Base-by-base conservation (phyloP, 1,284 basidiomycete species). In the Neotropicomus parvogracilis region DNA sequence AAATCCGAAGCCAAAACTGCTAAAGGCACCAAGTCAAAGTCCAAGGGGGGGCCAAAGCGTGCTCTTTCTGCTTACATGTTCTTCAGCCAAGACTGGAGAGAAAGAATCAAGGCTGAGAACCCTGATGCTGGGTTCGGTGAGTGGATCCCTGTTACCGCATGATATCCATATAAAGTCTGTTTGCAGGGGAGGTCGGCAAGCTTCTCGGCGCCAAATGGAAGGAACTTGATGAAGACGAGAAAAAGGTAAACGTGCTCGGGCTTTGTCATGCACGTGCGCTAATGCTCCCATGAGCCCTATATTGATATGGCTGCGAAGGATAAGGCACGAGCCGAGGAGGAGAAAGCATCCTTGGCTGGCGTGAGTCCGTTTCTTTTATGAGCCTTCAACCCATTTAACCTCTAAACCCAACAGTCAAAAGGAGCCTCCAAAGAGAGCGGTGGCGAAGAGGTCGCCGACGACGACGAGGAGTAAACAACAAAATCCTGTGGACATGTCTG, bases 61-160 rank as follows among this genome's bases (percentile, higher is more conserved):
- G 87, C 91, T 3, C 79, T 97, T 45, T 95, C 93, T 44, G 93
- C 94, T 46, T 98, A 97, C 77, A 97, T 98, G 94, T 95, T 95
- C 87, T 97, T 97, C 80, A 87, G 84, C 63, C 91, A 94, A 70
- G 94, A 95, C 72, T 90, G 90, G 86, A 82, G 94, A 66, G 90
- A 95, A 72, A 83, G 87, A 65, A 90, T 97, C 79, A 95, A 95
- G 83, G 65, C 80, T 49, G 95, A 95, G 75, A 97, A 97, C 77
- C 91, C 93, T 48, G 91, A 94, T 52, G 94, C 92, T 32, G 80
- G 85, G 52, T 97, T 97, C 66, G 94, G 94, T 86, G 54, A 49
- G 82, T 75, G 1, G 19, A 49, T 44, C 20, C 37, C 16, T 29
- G 27, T 44, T 50, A 35, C 21, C 47, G 45, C 49, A 39, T 35